Base-by-base conservation (phyloP, 2,329 filamentous ascomycete genomes). In the Penicillium janthinellum region DNA sequence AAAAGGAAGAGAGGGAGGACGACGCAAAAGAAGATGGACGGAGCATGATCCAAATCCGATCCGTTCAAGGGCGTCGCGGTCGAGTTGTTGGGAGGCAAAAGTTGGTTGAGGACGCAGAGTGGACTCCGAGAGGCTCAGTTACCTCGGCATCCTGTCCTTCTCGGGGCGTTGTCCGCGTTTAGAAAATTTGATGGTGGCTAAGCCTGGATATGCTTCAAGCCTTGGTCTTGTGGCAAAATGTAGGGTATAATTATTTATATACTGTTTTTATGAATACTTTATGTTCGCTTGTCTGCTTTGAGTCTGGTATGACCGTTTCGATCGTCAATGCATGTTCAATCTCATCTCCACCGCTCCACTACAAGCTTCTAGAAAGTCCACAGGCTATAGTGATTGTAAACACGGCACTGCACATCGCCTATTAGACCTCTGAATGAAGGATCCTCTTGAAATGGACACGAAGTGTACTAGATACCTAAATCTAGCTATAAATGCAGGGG, bases 71-170 rank as follows among this genome's bases (percentile, higher is more conserved):
- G 20, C 42, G 31, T 49, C 7, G 41, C 34, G 10, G 28, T 37
- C 44, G 41, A 57, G 44, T 49, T 63, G 56, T 61, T 59, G 56
- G 52, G 58, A 63, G 58, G 61, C 53, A 54, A 59, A 64, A 45
- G 37, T 53, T 57, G 60, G 58, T 62, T 50, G 61, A 59, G 48
- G 50, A 54, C 44, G 51, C 35, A 38, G 20, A 55, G 59, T 64
- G 59, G 58, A 57, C 39, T 47, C 54, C 38, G 22, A 31, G 51
- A 31, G 28, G 38, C 15, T 28, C 28, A 35, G 39, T 59, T 64
- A 59, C 63, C 63, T 65, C 63, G 63, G 63, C 58, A 58, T 60
- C 45, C 31, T 49, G 17, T 41, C 39, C 42, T n/a, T 57, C 44
- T 54, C 42, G 41, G 44, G 54, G 20, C 22, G 34, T 31, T 39